Conservation (phyloP, 305 asterid species). For the Plantago coronopus region DNA sequence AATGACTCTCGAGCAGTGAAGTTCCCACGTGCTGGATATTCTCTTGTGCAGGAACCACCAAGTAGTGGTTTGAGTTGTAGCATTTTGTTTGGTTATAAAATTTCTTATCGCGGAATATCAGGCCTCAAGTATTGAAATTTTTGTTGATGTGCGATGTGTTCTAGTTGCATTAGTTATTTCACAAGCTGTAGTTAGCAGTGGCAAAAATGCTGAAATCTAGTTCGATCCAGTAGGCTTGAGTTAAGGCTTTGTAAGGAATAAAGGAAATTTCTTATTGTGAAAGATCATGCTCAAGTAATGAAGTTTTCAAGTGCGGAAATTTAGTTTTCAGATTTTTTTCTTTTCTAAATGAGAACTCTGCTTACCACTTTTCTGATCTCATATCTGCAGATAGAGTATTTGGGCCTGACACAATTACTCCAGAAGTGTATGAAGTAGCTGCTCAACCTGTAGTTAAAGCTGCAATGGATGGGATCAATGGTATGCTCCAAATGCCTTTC, state of each 20-base stretch:
- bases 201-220: slow-evolving; percentile 7
- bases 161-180: slow-evolving; percentile 1
- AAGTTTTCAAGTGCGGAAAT: slow-evolving; percentile 5
- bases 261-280: not conserved
- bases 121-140: not conserved
- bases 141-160: not conserved
- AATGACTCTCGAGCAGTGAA: too few relatives aligned
- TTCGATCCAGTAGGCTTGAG: not conserved
- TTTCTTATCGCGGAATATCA: not conserved
- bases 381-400: slow-evolving; percentile 73
- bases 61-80: not conserved
- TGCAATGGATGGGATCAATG: slow-evolving; percentile 98
- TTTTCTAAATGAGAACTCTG: slow-evolving; percentile 14
- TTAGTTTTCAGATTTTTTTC: slow-evolving; percentile 20
- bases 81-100: not conserved
- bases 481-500: slow-evolving; percentile 39
- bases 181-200: slow-evolving; percentile 1
- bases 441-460: slow-evolving; percentile 94
- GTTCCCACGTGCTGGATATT: not conserved
- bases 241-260: not conserved
- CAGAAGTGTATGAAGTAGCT: slow-evolving; percentile 94
- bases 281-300: not conserved
- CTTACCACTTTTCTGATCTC: slow-evolving; percentile 10
- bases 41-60: not conserved
- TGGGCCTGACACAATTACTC: slow-evolving; percentile 72